Evolutionary conservation across 495 filamentous ascomycete genomes (phyloP), one percentile per base, ranked within the genome.

Genomic region (Cercophora scortea): DNA sequence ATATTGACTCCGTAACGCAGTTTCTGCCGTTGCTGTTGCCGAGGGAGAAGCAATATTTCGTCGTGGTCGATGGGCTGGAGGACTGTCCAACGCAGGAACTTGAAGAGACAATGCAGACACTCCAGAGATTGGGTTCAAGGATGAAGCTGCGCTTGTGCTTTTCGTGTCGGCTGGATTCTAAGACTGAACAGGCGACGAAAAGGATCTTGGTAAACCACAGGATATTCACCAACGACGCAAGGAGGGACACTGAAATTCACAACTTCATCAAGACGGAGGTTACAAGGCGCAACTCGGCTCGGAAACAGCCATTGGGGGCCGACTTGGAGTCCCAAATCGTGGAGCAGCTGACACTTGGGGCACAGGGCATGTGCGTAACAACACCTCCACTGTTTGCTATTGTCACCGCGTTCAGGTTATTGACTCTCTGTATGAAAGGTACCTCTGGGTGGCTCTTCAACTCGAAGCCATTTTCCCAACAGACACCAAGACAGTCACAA

Each of bases 361-460:
- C 51, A 1, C 51, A 53, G 25, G 51, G 45, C 2, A 53, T 53
- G 38, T 41, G 15, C 1, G 38, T 12, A 2, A 12, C 7, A 41
- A 41, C 38, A n/a, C n/a, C n/a, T n/a, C n/a, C n/a, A n/a, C n/a
- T n/a, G 12, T 2, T 41, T 16, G 15, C 38, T 16, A 41, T 7
- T 1, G 15, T 12, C 38, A 12, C 38, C 15, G 11, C 15, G 4
- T 12, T 41, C 38, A 41, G 15, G 11, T 12, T 41, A 7, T 16
- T 16, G 11, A 12, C 38, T 41, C 38, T 41, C 38, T 41, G 15
- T 16, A 4, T 16, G 15, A 41, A 3, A 41, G 38, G 51, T 53
- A 53, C 32, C 51, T 53, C 0, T 53, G 51, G 51, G 51, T 53
- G 0, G n/a, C 45, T 0, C 45, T 53, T 1, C 51, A 53, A 3